Percentiles rank a stretch among this genome's conserved stretches.
Conservation (phyloP, 352 stramenopile genomes). For the Thraustochytrium striatum region DNA sequence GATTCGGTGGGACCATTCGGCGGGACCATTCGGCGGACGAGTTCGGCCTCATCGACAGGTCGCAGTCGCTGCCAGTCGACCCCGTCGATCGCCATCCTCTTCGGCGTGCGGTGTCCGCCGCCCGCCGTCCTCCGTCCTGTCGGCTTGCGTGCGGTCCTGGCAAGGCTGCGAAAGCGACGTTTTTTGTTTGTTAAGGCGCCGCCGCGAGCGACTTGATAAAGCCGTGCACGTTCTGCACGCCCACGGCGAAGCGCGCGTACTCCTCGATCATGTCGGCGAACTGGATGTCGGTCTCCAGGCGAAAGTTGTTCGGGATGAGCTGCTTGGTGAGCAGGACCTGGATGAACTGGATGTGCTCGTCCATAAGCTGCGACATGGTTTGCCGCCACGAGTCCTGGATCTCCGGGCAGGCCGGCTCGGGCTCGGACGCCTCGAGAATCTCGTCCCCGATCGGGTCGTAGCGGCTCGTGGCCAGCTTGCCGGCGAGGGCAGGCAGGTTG, state of each 20-base stretch:
- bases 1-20: no score
- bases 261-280: neutral
- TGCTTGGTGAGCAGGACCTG: neutral
- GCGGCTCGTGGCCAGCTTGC: neutral
- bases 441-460: neutral
- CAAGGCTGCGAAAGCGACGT: no score
- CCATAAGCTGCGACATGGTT: neutral
- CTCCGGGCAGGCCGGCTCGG: neutral
- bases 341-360: neutral
- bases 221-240: neutral
- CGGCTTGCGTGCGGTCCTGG: no score
- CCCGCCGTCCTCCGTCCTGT: no score
- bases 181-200: no score
- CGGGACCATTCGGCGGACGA: no score
- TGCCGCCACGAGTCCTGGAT: neutral
- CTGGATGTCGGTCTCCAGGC: neutral
- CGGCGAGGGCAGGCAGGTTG: neutral
- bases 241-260: neutral
- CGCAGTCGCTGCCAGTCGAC: no score
- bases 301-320: neutral
- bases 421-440: neutral
- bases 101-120: no score
- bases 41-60: no score
- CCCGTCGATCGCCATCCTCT: no score
- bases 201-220: neutral